Conservation (phyloP, 805 yeast species). For the Kuraishia piskuri region DNA sequence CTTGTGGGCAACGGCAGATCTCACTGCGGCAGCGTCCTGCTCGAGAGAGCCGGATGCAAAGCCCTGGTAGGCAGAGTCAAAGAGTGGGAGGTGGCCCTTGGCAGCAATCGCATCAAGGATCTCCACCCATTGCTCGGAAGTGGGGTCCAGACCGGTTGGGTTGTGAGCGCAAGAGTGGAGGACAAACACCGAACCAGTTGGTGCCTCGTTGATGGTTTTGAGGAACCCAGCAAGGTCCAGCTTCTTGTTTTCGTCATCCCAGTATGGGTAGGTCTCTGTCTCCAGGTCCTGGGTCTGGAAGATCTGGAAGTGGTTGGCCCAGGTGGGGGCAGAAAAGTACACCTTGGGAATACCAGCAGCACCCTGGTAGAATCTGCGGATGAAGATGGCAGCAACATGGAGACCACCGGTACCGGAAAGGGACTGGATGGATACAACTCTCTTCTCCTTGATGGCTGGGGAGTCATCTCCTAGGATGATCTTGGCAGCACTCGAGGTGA, state of each 20-base stretch:
- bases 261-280: conserved; percentile 74
- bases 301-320: conserved; percentile 93
- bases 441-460: conserved; percentile 34
- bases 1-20: conserved; percentile 45
- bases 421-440: conserved; percentile 62
- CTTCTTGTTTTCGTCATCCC: conserved; percentile 64
- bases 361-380: conserved; percentile 39
- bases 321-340: conserved; percentile 84
- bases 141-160: conserved; percentile 96
- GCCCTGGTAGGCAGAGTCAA: conserved; percentile 96
- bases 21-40: conserved; percentile 77
- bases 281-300: conserved; percentile 63
- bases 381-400: conserved; percentile 74
- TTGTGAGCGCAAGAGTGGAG: conserved; percentile 97
- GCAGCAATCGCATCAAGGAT: conserved; percentile 55
- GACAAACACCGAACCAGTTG: conserved; percentile 68
- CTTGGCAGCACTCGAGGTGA: conserved; percentile 62
- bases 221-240: conserved; percentile 68
- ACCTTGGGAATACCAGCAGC: conserved; percentile 32
- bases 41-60: conserved; percentile 85
- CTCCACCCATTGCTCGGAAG: conserved; percentile 67
- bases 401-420: conserved; percentile 88
- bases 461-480: conserved; percentile 63
- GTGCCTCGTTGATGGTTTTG: conserved; percentile 53
- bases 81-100: conserved; percentile 67